Percentiles rank a stretch among this genome's conserved stretches.
Evolutionary conservation across 78 protist species (phyloP).

Genomic region (Dictyostelium intermedium): DNA sequence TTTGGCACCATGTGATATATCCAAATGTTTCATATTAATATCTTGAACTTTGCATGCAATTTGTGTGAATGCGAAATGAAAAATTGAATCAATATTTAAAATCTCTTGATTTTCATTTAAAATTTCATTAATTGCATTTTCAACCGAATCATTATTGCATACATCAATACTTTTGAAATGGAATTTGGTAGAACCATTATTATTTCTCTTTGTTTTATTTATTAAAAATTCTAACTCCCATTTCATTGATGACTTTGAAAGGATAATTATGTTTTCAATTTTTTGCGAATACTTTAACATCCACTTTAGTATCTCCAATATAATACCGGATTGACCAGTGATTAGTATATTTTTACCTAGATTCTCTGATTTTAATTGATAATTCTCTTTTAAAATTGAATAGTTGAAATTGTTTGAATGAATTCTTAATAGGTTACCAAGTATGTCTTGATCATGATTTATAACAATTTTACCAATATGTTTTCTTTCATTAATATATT

Average conservation of each 20-base stretch:
- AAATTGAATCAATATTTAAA: slow-evolving; percentile 22
- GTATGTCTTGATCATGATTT: neutral
- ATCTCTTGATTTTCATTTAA: neutral
- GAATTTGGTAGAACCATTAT: neutral
- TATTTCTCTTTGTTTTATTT: neutral
- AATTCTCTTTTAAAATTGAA: neutral
- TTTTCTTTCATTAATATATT: slow-evolving; percentile 28
- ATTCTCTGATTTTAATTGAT: neutral
- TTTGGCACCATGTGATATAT: slow-evolving; percentile 45
- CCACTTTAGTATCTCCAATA: slow-evolving; percentile 10
- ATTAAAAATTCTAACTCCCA: slow-evolving; percentile 9
- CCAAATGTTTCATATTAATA: neutral
- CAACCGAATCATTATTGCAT: neutral
- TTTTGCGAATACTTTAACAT: neutral
- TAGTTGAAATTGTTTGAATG: neutral
- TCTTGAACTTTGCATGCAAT: neutral
- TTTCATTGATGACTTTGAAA: slow-evolving; percentile 8
- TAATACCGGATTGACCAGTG: slow-evolving; percentile 49
- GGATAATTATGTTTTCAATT: neutral
- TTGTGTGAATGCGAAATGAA: slow-evolving; percentile 49
- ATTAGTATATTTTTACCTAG: neutral
- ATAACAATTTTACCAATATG: slow-evolving; percentile 58
- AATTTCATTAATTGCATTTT: neutral
- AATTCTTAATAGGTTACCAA: neutral
- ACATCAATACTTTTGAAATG: neutral